phyloP scores from a whole-genome alignment of 2,329 filamentous ascomycete genomes.

The Trichoderma cornu-damae region DNA sequence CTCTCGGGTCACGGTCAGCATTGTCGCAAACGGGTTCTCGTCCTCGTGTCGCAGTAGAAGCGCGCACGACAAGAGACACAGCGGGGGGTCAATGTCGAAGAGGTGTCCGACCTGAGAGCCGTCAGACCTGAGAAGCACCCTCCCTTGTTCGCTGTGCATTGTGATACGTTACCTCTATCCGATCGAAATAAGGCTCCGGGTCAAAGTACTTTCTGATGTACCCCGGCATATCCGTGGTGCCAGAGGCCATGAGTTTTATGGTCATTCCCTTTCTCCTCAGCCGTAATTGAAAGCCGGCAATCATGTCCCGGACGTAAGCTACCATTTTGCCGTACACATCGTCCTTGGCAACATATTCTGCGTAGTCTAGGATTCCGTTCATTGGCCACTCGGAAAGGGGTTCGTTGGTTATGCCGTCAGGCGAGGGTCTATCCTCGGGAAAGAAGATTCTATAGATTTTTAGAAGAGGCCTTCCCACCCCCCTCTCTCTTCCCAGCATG shows the following conservation, averaged over 20 bases:
- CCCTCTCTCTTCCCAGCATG: no score
- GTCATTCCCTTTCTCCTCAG: not conserved
- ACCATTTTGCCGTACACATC: constrained; percentile 31
- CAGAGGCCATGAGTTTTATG: not conserved
- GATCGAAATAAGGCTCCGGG: not conserved
- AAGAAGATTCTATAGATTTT: constrained; percentile 22
- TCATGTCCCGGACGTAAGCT: constrained; percentile 25
- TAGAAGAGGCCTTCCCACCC: not conserved
- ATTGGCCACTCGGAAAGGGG: constrained; percentile 30
- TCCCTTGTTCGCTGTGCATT: not conserved
- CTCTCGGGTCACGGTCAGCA: constrained; percentile 22
- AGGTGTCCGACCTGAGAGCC: constrained; percentile 20
- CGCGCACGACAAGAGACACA: constrained; percentile 7
- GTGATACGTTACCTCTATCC: constrained; percentile 6
- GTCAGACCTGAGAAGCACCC: not conserved
- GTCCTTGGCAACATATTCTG: constrained; percentile 19
- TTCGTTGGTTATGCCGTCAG: constrained; percentile 21
- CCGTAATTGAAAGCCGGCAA: constrained; percentile 23
- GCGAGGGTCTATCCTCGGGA: not conserved
- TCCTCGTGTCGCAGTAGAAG: constrained; percentile 24
- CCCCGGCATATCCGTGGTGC: not conserved
- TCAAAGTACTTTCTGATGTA: not conserved
- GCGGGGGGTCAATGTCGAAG: constrained; percentile 20
- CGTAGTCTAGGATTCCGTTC: constrained; percentile 23
- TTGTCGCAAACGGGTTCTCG: constrained; percentile 26